Percentiles rank a stretch among this genome's conserved stretches.
Evolutionary conservation across 148 eudicot species (phyloP).

Genomic region (Selenicereus undatus): DNA sequence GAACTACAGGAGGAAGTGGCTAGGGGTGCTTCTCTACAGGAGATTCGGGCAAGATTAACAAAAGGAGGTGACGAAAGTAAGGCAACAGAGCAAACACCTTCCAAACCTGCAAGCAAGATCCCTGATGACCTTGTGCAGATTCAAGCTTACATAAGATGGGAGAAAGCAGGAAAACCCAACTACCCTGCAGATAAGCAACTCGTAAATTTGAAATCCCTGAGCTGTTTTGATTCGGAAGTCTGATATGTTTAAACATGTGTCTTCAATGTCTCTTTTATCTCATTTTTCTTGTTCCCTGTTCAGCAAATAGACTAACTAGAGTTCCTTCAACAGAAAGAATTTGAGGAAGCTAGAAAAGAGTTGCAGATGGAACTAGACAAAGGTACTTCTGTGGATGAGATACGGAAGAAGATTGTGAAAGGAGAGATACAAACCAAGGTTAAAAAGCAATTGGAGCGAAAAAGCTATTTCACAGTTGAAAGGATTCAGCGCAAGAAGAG

Average conservation of each 20-base stretch:
- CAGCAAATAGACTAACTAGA: no score
- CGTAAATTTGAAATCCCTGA: conserved; percentile 34
- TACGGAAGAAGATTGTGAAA: conserved; percentile 61
- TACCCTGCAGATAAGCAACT: conserved; percentile 59
- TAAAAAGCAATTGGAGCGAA: conserved; percentile 53
- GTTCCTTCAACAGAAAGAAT: no score
- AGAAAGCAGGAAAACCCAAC: conserved; percentile 73
- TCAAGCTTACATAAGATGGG: conserved; percentile 74
- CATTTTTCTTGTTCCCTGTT: no score
- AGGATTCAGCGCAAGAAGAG: conserved; percentile 85
- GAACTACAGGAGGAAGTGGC: conserved; percentile 72
- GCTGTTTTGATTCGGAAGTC: background rate
- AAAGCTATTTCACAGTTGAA: conserved; percentile 31
- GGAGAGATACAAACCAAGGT: conserved; percentile 73
- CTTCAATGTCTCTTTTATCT: no score
- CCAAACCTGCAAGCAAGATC: conserved; percentile 40
- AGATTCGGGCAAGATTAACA: conserved; percentile 53
- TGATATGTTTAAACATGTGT: no score
- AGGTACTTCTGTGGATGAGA: conserved; percentile 61
- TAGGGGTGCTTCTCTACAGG: conserved; percentile 67
- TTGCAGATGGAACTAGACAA: conserved; percentile 69
- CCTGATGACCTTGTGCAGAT: conserved; percentile 66
- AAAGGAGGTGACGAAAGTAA: conserved; percentile 41
- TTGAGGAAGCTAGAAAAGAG: conserved; percentile 87
- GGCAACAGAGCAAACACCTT: conserved; percentile 24